Evolutionary conservation across 176 grass and related monocot genomes (phyloP).

Genomic region (Panicum miliaceum): DNA sequence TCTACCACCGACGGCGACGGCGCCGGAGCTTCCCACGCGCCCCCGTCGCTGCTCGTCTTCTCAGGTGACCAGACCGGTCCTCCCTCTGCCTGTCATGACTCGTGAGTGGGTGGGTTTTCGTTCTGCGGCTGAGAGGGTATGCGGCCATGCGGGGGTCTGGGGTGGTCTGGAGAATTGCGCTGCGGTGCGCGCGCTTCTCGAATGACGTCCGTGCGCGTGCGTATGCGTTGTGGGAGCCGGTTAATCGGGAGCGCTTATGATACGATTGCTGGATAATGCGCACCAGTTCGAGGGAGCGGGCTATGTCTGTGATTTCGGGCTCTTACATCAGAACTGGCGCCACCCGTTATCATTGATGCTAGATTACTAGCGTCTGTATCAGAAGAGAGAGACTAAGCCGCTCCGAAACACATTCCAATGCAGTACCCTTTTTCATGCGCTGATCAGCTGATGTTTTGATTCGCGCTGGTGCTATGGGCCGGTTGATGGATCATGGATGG

Average conservation of each 20-base stretch:
- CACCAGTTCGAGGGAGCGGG: background rate
- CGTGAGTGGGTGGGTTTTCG: background rate
- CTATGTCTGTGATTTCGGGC: background rate
- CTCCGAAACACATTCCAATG: background rate
- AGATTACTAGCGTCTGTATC: background rate
- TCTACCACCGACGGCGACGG: background rate
- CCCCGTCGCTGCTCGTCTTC: conserved; percentile 87
- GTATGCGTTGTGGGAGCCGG: too few relatives aligned
- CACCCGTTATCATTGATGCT: background rate
- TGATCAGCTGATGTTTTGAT: background rate
- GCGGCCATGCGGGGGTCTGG: background rate
- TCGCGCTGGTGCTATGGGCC: background rate
- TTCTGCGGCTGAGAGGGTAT: background rate
- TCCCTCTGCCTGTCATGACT: background rate
- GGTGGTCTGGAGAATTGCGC: background rate
- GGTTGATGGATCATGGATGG: background rate
- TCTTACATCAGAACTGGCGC: background rate
- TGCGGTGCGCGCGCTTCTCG: too few relatives aligned
- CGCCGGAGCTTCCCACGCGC: background rate
- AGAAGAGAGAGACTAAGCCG: background rate
- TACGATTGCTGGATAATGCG: background rate
- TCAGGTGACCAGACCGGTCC: conserved; percentile 55
- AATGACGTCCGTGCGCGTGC: too few relatives aligned
- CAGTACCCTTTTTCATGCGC: background rate
- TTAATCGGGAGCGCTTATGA: background rate